These are phyloP conservation scores for Vanrija pseudolonga DNA, from an alignment of 1,284 basidiomycete genomes.

Conservation along the genomic window DNA sequence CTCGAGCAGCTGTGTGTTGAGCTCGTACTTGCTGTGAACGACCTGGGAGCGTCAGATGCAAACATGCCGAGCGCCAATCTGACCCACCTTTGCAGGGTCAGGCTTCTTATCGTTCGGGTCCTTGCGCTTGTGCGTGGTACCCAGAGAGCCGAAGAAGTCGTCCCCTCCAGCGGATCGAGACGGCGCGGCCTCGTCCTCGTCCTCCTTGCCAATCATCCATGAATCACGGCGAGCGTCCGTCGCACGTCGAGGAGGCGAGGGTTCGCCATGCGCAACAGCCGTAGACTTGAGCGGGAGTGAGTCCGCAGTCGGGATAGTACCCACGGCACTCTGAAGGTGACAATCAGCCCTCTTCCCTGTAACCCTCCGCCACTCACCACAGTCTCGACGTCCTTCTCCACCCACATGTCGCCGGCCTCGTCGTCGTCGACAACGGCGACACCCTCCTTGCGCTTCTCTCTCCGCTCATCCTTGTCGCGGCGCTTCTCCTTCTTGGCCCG, in stretches of 20 bases:
- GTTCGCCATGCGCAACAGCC: neutral
- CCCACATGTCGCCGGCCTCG: constrained; percentile 69
- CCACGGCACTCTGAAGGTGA: constrained; percentile 7
- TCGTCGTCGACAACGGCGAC: constrained; percentile 64
- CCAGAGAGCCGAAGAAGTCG: constrained; percentile 82
- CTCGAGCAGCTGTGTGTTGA: constrained; percentile 71
- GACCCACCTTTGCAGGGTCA: constrained; percentile 65
- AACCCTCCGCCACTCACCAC: constrained; percentile 55
- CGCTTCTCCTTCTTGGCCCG: constrained; percentile 12
- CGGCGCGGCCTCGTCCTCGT: constrained; percentile 1
- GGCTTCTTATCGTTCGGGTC: constrained; percentile 59
- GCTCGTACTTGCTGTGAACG: constrained; percentile 58
- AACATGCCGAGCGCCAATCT: too few species aligned
- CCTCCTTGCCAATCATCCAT: constrained; percentile 70
- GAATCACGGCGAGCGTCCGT: constrained; percentile 61
- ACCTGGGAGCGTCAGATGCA: constrained; percentile 1
- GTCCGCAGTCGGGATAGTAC: constrained; percentile 67
- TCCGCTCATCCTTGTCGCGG: constrained; percentile 51
- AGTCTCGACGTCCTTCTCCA: constrained; percentile 78
- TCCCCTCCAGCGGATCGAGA: constrained; percentile 27
- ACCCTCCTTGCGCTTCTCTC: constrained; percentile 27
- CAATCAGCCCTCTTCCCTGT: neutral
- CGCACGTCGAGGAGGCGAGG: constrained; percentile 5
- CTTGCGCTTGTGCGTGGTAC: constrained; percentile 68
- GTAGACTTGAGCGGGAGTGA: constrained; percentile 64